phyloP scores from a whole-genome alignment of 305 asterid species.

The Fraxinus platypoda region DNA sequence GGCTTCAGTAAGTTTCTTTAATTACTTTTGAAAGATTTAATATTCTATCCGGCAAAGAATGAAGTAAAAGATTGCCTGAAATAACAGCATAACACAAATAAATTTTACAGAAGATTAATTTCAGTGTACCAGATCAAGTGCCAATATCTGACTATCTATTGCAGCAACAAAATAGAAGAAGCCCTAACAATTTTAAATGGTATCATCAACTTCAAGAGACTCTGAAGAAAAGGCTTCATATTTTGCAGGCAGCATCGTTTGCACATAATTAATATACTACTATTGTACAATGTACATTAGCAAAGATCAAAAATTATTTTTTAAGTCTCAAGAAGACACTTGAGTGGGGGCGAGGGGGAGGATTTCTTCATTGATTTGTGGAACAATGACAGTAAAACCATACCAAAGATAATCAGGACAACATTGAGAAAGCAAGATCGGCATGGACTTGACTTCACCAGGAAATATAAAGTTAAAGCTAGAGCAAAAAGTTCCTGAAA shows the following conservation, averaged over 20 bases:
- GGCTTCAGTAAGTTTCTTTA: conserved; percentile 7
- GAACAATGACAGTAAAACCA: not conserved
- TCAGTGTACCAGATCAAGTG: not conserved
- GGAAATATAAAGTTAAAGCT: not conserved
- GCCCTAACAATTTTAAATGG: not conserved
- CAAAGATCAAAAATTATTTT: not conserved
- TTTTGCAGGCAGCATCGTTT: not conserved
- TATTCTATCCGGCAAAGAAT: not conserved
- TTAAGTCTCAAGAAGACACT: not conserved
- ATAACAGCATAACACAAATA: not conserved
- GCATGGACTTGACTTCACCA: not conserved
- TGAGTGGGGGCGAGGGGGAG: not conserved
- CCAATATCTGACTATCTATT: not conserved
- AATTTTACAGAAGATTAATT: not conserved
- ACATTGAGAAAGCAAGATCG: not conserved
- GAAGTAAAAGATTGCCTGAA: not conserved
- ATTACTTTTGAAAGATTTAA: not conserved
- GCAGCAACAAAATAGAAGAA: not conserved
- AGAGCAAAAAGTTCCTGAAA: not conserved
- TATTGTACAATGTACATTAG: not conserved
- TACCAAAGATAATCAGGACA: not conserved
- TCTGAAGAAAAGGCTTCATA: not conserved
- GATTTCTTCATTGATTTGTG: not conserved
- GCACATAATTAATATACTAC: not conserved
- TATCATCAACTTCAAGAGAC: not conserved